phyloP scores from a whole-genome alignment of 257 asterid genomes.

The Fraxinus anomala region DNA sequence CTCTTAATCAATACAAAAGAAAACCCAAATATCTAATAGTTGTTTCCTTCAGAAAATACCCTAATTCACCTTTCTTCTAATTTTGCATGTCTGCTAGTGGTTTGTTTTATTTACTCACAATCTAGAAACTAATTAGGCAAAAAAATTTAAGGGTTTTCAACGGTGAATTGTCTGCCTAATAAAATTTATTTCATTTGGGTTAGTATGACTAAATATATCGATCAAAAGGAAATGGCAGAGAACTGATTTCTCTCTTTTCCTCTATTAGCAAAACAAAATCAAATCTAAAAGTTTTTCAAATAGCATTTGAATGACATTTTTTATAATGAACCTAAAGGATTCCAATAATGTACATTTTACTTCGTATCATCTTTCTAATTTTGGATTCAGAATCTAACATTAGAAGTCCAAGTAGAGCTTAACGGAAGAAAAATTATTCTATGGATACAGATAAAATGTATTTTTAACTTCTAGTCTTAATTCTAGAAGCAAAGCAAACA shows the following conservation, averaged over 20 bases:
- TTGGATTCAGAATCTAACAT: neutral
- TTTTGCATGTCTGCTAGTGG: neutral
- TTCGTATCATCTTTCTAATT: neutral
- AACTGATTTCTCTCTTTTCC: neutral
- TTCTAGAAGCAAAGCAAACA: neutral
- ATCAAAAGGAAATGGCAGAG: neutral
- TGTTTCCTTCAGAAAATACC: constrained; percentile 2
- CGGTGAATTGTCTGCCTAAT: neutral
- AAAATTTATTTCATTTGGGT: neutral
- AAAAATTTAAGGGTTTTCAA: neutral
- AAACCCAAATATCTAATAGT: constrained; percentile 4
- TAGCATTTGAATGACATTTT: too few species aligned
- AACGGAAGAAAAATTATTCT: neutral
- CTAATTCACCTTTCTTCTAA: neutral
- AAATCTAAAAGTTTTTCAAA: neutral
- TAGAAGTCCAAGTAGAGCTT: neutral
- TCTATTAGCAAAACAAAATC: neutral
- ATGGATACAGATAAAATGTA: neutral
- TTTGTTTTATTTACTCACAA: neutral
- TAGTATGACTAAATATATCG: neutral
- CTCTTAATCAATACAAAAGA: neutral
- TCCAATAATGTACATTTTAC: neutral
- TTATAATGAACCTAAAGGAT: neutral
- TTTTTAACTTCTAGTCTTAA: neutral
- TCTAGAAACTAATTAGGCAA: neutral